These are phyloP conservation scores for Blastobotrys terrestris DNA, from an alignment of 805 yeast species.

Conservation along the genomic window DNA sequence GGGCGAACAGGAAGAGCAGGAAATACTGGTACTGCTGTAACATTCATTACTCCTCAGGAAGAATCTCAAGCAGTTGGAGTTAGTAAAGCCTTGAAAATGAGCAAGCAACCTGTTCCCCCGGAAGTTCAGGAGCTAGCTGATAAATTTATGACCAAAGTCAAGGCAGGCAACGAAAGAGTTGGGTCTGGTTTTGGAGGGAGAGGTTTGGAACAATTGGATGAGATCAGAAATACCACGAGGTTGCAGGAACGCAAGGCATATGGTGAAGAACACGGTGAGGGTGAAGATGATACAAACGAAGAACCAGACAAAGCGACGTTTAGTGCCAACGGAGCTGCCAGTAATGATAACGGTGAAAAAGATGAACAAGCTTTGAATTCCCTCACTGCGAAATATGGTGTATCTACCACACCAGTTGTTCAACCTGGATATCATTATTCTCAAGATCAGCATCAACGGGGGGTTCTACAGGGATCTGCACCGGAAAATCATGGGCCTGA, in stretches of 20 bases:
- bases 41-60: slow-evolving; percentile 60
- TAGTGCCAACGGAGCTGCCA: slow-evolving; percentile 20
- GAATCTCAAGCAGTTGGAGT: slow-evolving; percentile 62
- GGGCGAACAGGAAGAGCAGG: slow-evolving; percentile 97
- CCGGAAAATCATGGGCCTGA: slow-evolving; percentile 53
- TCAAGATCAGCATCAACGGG: neutral
- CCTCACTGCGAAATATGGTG: neutral
- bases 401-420: neutral
- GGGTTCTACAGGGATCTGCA: slow-evolving; percentile 29
- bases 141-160: slow-evolving; percentile 53
- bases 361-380: slow-evolving; percentile 2
- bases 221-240: slow-evolving; percentile 46
- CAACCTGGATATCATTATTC: neutral
- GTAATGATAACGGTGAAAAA: slow-evolving; percentile 6
- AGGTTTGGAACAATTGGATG: slow-evolving; percentile 75
- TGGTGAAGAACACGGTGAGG: slow-evolving; percentile 31
- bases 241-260: slow-evolving; percentile 45
- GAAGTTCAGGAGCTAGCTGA: slow-evolving; percentile 47
- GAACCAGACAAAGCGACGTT: slow-evolving; percentile 28
- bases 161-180: slow-evolving; percentile 57
- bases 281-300: slow-evolving; percentile 19
- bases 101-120: slow-evolving; percentile 49
- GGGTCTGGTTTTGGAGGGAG: slow-evolving; percentile 89
- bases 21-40: slow-evolving; percentile 62
- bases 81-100: slow-evolving; percentile 57